These are phyloP conservation scores for Podospora didyma DNA, from an alignment of 495 filamentous ascomycete genomes.

Conservation along the genomic window DNA sequence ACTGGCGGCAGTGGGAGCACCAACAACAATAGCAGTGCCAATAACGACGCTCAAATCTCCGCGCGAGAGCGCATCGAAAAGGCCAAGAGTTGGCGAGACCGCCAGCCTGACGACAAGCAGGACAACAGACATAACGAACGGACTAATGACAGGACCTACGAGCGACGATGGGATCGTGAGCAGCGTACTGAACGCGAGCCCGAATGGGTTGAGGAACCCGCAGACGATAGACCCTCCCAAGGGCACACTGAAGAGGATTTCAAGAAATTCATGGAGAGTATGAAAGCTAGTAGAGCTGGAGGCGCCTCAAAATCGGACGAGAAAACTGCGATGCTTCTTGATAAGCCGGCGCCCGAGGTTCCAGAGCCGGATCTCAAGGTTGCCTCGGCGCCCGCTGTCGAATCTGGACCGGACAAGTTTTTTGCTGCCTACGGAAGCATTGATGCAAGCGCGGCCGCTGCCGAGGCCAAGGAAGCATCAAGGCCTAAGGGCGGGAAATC, in stretches of 20 bases:
- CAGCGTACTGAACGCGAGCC: conserved; percentile 70
- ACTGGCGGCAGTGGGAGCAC: conserved; percentile 33
- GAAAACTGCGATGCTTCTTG: conserved; percentile 38
- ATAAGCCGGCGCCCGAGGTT: conserved; percentile 22
- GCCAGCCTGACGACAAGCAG: conserved; percentile 47
- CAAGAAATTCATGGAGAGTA: conserved; percentile 87
- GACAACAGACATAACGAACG: conserved; percentile 38
- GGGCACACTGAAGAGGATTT: conserved; percentile 87
- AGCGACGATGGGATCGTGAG: conserved; percentile 58
- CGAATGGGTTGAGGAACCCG: conserved; percentile 79
- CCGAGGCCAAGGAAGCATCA: conserved; percentile 35
- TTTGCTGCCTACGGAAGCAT: conserved; percentile 60
- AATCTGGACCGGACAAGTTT: conserved; percentile 72
- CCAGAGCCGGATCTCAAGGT: conserved; percentile 44
- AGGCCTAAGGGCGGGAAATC: conserved; percentile 52
- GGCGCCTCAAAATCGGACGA: conserved; percentile 39
- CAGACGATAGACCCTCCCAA: conserved; percentile 62
- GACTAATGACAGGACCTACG: conserved; percentile 37
- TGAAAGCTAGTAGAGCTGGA: conserved; percentile 63
- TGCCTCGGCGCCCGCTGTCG: conserved; percentile 54
- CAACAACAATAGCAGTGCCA: conserved; percentile 26
- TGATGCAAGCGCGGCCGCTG: conserved; percentile 32
- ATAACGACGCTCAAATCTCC: conserved; percentile 30
- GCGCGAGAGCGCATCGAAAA: conserved; percentile 54
- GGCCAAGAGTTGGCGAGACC: conserved; percentile 64